Percentiles rank a stretch among this genome's conserved stretches.
Evolutionary conservation across 2,329 filamentous ascomycete genomes (phyloP).

Genomic region (Paecilomyces variotii): DNA sequence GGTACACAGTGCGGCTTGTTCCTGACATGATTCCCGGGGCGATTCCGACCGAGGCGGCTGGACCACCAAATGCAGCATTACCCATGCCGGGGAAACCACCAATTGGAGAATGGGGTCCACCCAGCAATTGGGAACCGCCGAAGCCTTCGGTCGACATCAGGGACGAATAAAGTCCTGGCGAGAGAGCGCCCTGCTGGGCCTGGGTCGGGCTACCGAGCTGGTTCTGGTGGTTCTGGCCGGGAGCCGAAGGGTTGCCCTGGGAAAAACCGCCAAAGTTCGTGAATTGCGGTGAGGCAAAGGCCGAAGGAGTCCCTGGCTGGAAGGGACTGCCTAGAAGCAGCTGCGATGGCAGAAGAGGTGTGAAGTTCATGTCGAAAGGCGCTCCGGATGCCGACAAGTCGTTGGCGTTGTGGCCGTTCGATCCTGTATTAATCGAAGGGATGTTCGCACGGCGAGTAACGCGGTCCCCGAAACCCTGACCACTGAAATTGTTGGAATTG

Average conservation of each 20-base stretch:
- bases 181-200: slow-evolving; percentile 57
- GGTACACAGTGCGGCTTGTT: slow-evolving; percentile 91
- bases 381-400: slow-evolving; percentile 83
- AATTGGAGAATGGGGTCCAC: slow-evolving; percentile 77
- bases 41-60: slow-evolving; percentile 68
- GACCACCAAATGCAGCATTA: slow-evolving; percentile 52
- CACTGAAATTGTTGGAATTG: slow-evolving; percentile 64
- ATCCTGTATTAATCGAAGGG: slow-evolving; percentile 83
- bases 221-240: slow-evolving; percentile 50
- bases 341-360: slow-evolving; percentile 87
- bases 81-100: slow-evolving; percentile 60
- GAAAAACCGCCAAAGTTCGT: slow-evolving; percentile 74
- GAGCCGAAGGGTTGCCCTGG: slow-evolving; percentile 45
- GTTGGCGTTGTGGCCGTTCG: slow-evolving; percentile 50
- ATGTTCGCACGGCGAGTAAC: slow-evolving; percentile 78
- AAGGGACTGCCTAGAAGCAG: slow-evolving; percentile 92
- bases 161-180: slow-evolving; percentile 73
- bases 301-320: slow-evolving; percentile 84
- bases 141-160: slow-evolving; percentile 81
- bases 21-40: slow-evolving; percentile 74
- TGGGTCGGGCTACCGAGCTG: slow-evolving; percentile 68
- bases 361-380: slow-evolving; percentile 97
- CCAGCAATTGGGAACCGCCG: slow-evolving; percentile 70
- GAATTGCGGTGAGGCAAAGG: slow-evolving; percentile 87
- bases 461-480: slow-evolving; percentile 76